These are phyloP conservation scores for Aspergillus japonicus DNA, from an alignment of 2,329 filamentous ascomycete genomes.

Conservation along the genomic window DNA sequence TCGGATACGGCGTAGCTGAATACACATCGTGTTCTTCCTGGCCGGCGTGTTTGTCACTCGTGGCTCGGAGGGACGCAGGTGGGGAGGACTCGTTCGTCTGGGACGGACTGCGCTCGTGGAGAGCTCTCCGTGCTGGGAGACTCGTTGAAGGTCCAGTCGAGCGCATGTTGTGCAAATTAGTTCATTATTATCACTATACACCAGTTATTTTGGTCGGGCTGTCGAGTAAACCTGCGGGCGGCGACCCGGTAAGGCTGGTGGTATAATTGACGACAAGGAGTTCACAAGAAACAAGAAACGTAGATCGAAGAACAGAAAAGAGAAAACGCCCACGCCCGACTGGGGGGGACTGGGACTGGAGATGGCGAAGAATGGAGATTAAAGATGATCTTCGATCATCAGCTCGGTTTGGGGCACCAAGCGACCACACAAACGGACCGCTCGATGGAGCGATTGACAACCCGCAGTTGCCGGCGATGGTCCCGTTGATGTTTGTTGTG, in stretches of 20 bases:
- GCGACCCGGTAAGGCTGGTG: constrained; percentile 5
- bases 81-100: constrained; percentile 45
- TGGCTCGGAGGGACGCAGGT: constrained; percentile 38
- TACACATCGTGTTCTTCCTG: constrained; percentile 42
- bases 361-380: constrained; percentile 9
- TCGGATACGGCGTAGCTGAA: constrained; percentile 46
- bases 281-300: constrained; percentile 5
- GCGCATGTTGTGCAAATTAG: constrained; percentile 36
- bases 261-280: constrained; percentile 6
- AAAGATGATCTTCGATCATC: constrained; percentile 13
- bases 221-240: constrained; percentile 5
- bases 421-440: constrained; percentile 1
- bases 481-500: constrained; percentile 22
- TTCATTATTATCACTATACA: constrained; percentile 33
- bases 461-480: constrained; percentile 17
- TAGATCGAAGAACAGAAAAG: background rate
- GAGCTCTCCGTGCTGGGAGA: constrained; percentile 41
- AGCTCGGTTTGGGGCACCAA: constrained; percentile 5
- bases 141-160: constrained; percentile 29
- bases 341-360: constrained; percentile 5
- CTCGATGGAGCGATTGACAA: constrained; percentile 13
- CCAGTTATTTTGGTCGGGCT: constrained; percentile 10
- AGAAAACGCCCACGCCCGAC: constrained; percentile 7
- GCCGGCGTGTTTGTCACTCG: constrained; percentile 28
- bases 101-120: constrained; percentile 48